These are phyloP conservation scores for Botryococcus braunii DNA, from an alignment of 163 green algal genomes.

Conservation along the genomic window DNA sequence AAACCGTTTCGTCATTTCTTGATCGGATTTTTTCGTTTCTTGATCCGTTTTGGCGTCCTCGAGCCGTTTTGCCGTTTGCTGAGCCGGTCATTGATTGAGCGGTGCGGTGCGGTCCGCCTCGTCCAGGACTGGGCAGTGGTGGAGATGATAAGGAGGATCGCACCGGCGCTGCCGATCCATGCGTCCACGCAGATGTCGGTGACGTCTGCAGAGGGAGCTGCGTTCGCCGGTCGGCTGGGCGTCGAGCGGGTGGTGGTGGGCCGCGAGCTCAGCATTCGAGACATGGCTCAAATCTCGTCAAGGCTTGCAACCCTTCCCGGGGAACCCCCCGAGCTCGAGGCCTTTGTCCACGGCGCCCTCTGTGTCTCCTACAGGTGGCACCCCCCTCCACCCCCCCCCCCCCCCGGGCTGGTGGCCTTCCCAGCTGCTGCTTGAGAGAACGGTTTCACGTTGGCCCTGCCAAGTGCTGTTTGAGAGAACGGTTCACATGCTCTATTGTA, in stretches of 20 bases:
- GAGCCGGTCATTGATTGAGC: too few species aligned
- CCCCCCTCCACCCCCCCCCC: too few species aligned
- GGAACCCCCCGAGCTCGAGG: conserved; percentile 55
- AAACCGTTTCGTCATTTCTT: too few species aligned
- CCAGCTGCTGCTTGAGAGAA: too few species aligned
- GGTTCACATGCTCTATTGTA: too few species aligned
- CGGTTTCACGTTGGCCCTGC: too few species aligned
- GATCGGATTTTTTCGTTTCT: too few species aligned
- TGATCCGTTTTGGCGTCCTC: too few species aligned
- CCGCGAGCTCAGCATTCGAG: conserved; percentile 49
- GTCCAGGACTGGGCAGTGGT: conserved; percentile 63
- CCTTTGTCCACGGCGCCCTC: conserved; percentile 77
- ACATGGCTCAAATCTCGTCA: conserved; percentile 26
- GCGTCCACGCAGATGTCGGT: conserved; percentile 77
- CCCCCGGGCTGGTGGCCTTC: too few species aligned
- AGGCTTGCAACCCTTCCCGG: conserved; percentile 11
- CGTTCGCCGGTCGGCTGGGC: conserved; percentile 37
- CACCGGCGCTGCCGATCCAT: conserved; percentile 58
- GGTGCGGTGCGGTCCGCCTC: too few species aligned
- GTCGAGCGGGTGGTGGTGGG: conserved; percentile 60
- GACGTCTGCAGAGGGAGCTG: conserved; percentile 55
- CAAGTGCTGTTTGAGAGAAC: too few species aligned
- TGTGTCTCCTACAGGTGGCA: conserved; percentile 69
- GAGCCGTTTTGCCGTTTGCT: too few species aligned
- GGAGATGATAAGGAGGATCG: conserved; percentile 44